Base-by-base conservation (phyloP, 805 yeast genomes). In the Candida oleophila region DNA sequence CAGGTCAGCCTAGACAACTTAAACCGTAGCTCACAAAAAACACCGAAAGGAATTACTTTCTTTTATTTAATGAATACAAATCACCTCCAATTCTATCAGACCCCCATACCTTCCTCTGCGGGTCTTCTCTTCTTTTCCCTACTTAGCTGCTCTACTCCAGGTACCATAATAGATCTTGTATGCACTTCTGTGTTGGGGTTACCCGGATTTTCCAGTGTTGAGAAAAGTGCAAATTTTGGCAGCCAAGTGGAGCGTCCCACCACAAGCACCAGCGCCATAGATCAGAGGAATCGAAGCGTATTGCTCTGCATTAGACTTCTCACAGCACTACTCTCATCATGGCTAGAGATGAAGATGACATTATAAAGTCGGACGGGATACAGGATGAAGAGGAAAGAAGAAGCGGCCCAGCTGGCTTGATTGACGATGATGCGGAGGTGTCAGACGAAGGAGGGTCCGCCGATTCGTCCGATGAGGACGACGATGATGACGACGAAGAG, bases 401-500 rank as follows among this genome's bases (percentile, higher is more conserved):
- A 36, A 20, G 19, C 18, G 42, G 18, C n/a, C 34, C 15, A 19
- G 42, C 34, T 15, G 44, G 44, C 4, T 32, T 35, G 33, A 15
- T 36, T 15, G 43, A 38, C 42, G 40, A 45, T 16, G 44, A 41
- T 15, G 43, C 37, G 11, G 33, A 20, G 15, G 48, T 20, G 9
- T 33, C 40, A 3, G 49, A 43, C 18, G 62, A 61, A 41, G 39
- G 19, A 9, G 75, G 70, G 46, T 55, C 71, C 16, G 77, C 77
- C 50, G 94, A 61, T 38, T 68, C 87, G 55, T 86, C 94, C 11
- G 95, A 87, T 46, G 97, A 91, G 50, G 97, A 90, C 36, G 96
- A 87, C 5, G 96, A 85, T 40, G 96, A 89, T 25, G 71, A 71
- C 37, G 96, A 90, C 59, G 97, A 87, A 59, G 97, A 91, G 54